Evolutionary conservation across 139 green algal species (phyloP).

Genomic region (Chlamydomonas schloesseri): DNA sequence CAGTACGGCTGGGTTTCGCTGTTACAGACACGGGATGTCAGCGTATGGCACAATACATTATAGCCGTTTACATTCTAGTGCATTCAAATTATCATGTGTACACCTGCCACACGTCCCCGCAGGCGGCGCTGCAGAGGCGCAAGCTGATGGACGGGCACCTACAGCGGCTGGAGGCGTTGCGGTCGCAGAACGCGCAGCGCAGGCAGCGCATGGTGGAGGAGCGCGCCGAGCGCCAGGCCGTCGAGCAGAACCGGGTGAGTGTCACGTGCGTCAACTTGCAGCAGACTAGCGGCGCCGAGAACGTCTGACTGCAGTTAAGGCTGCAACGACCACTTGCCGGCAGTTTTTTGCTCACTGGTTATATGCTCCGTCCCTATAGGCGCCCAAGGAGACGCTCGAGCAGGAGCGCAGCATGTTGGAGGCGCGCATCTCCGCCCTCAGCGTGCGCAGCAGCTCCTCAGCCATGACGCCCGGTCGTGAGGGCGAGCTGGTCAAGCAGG

Average conservation of each 20-base stretch:
- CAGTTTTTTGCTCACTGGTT: no score
- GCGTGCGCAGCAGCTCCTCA: not conserved
- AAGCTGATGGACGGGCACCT: not conserved
- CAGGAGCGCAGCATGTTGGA: slow-evolving; percentile 14
- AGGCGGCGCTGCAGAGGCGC: not conserved
- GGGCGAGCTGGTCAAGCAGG: not conserved
- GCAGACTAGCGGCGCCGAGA: no score
- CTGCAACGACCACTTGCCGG: no score
- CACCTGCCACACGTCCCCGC: no score
- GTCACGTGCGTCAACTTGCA: not conserved
- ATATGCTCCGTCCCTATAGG: not conserved
- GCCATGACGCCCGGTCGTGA: slow-evolving; percentile 18
- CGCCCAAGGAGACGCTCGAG: slow-evolving; percentile 1
- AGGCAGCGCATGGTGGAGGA: slow-evolving; percentile 4
- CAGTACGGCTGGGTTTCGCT: no score
- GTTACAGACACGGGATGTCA: no score
- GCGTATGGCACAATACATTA: no score
- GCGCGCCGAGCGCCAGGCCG: not conserved
- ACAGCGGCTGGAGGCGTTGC: slow-evolving; percentile 48
- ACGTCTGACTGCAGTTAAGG: no score
- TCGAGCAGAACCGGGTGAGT: slow-evolving; percentile 5
- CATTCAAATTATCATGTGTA: no score
- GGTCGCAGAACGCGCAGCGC: slow-evolving; percentile 43
- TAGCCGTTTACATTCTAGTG: no score
- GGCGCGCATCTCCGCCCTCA: not conserved